Percentiles rank a stretch among this genome's conserved stretches.
Conservation (phyloP, 768 basidiomycete genomes). For the Collybia sordida region DNA sequence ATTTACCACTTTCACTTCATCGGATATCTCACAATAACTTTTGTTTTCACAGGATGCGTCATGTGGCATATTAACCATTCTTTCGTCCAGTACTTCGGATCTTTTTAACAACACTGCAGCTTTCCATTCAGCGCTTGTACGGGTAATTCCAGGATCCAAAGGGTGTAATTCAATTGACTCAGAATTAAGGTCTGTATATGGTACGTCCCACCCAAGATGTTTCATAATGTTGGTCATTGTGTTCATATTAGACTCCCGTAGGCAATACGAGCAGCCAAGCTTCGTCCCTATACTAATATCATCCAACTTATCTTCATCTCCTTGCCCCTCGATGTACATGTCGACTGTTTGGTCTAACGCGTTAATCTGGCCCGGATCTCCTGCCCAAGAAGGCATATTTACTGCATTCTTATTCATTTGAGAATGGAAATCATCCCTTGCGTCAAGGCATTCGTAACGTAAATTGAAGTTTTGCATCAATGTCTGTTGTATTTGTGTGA, state of each 20-base stretch:
- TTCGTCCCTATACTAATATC: too few species aligned
- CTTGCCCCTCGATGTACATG: too few species aligned
- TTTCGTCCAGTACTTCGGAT: neutral
- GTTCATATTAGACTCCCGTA: too few species aligned
- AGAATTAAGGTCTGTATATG: neutral
- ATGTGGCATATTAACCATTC: neutral
- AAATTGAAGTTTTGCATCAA: conserved; percentile 27
- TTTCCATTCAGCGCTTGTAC: neutral
- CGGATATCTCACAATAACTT: neutral
- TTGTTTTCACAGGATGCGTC: neutral
- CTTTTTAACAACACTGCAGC: neutral
- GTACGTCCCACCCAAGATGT: neutral
- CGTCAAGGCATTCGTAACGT: conserved; percentile 25
- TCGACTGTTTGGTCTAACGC: neutral
- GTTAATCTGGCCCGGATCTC: neutral
- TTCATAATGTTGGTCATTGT: neutral
- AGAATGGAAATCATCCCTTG: conserved; percentile 21
- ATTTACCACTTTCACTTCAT: neutral
- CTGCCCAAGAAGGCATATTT: neutral
- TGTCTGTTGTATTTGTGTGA: conserved; percentile 8
- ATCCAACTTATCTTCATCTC: too few species aligned
- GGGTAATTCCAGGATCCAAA: neutral
- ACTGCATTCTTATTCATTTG: conserved; percentile 3
- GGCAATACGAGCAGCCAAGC: too few species aligned
- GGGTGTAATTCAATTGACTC: neutral